Percentiles rank a stretch among this genome's conserved stretches.
These are phyloP conservation scores for Citrus mangshanensis DNA, from an alignment of 345 rosid genomes.

Conservation along the genomic window DNA sequence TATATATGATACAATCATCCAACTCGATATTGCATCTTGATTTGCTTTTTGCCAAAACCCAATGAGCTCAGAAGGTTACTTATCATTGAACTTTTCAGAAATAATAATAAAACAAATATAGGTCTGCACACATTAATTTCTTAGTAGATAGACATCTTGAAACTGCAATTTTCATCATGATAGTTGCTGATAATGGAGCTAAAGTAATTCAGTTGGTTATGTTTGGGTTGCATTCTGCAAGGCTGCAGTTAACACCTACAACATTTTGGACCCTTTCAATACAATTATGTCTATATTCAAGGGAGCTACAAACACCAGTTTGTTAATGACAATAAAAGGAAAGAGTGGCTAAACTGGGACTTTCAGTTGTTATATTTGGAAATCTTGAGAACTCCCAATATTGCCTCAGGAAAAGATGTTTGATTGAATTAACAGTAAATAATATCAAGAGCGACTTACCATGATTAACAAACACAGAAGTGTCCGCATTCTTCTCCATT, in stretches of 20 bases:
- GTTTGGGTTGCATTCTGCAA: background rate
- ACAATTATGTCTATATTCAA: background rate
- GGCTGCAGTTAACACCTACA: background rate
- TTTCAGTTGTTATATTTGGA: background rate
- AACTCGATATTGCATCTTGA: background rate
- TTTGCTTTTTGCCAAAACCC: background rate
- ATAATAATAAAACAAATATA: background rate
- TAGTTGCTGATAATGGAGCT: background rate
- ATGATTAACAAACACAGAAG: conserved; percentile 42
- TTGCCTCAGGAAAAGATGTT: background rate
- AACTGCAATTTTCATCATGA: background rate
- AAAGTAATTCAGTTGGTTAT: background rate
- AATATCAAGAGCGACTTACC: conserved; percentile 29
- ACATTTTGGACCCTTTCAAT: background rate
- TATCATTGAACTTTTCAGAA: background rate
- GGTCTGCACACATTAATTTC: background rate
- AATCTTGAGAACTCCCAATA: background rate
- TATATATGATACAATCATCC: background rate
- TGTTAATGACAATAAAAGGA: background rate
- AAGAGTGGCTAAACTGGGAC: background rate
- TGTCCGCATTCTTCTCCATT: conserved; percentile 27
- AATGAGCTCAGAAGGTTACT: background rate
- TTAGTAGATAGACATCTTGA: background rate
- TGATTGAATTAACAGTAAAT: background rate
- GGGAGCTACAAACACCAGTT: background rate